Evolutionary conservation across 73 alveolate species (phyloP).

Genomic region (Paramecium pentaurelia): DNA sequence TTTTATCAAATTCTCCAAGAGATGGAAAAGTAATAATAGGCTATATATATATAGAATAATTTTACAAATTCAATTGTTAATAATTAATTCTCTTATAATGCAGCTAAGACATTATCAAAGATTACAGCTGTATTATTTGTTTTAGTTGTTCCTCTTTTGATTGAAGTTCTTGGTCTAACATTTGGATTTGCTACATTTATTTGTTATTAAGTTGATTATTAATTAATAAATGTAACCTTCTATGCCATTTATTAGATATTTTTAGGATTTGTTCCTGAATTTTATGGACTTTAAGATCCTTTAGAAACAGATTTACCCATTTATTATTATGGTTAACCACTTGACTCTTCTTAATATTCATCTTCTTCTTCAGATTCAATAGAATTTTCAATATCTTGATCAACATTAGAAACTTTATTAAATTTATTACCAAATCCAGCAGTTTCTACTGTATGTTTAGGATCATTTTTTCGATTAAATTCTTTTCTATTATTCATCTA

Average conservation of each 20-base stretch:
- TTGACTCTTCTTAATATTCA: not conserved
- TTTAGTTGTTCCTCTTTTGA: slow-evolving; percentile 2
- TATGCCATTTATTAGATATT: not conserved
- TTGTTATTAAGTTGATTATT: not conserved
- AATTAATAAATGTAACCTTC: not conserved
- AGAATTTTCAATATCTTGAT: not conserved
- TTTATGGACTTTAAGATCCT: not conserved
- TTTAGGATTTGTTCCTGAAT: not conserved
- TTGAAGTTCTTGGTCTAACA: not conserved
- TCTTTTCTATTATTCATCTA: slow-evolving; percentile 1
- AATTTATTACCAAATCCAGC: slow-evolving; percentile 42
- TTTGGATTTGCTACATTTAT: not conserved
- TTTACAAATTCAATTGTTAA: not conserved
- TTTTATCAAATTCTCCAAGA: slow-evolving; percentile 27
- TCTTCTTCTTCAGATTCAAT: not conserved
- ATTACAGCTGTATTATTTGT: not conserved
- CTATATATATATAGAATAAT: not conserved
- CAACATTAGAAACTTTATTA: not conserved
- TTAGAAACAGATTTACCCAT: not conserved
- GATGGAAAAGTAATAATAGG: slow-evolving; percentile 40
- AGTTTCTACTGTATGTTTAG: slow-evolving; percentile 30
- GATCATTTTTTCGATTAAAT: not conserved
- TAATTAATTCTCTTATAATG: not conserved
- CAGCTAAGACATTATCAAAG: slow-evolving; percentile 1
- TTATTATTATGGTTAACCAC: not conserved